Percentiles rank a stretch among this genome's conserved stretches.
Evolutionary conservation across 2,329 filamentous ascomycete species (phyloP).

Genomic region (Alternaria incomplexa): DNA sequence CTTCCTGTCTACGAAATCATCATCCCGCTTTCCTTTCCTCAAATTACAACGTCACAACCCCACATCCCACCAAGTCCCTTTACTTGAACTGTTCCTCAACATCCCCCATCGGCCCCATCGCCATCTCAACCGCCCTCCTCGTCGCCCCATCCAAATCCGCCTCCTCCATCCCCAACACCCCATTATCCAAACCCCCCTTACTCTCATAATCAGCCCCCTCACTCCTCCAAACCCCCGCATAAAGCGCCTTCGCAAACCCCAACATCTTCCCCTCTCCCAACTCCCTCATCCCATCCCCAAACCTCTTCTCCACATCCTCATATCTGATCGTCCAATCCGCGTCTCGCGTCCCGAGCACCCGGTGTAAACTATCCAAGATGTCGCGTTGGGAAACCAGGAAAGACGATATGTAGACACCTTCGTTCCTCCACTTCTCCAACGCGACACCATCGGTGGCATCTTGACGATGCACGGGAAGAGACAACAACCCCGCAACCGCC

Average conservation of each 20-base stretch:
- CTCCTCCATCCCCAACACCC: constrained; percentile 61
- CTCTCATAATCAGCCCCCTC: constrained; percentile 37
- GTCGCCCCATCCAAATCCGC: constrained; percentile 67
- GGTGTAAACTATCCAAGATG: constrained; percentile 67
- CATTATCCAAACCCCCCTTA: constrained; percentile 55
- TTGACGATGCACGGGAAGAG: constrained; percentile 41
- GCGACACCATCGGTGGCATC: neutral
- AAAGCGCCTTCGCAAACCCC: constrained; percentile 55
- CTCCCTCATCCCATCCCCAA: constrained; percentile 54
- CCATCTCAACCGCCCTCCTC: constrained; percentile 29
- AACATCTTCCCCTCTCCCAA: constrained; percentile 3
- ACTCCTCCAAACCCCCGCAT: constrained; percentile 45
- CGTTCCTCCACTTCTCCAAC: constrained; percentile 8
- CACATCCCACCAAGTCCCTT: neutral
- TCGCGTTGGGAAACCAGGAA: constrained; percentile 61
- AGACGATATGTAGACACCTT: constrained; percentile 30
- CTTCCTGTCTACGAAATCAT: neutral
- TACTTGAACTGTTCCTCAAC: neutral
- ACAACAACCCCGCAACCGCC: constrained; percentile 55
- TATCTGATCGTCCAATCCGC: constrained; percentile 65
- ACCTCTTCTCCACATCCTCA: constrained; percentile 57
- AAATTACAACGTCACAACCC: neutral
- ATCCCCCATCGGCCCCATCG: neutral
- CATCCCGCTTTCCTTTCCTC: neutral
- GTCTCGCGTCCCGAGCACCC: constrained; percentile 63